Percentiles rank a stretch among this genome's conserved stretches.
These are phyloP conservation scores for Metschnikowia orientalis DNA, from an alignment of 805 yeast genomes.

Conservation along the genomic window DNA sequence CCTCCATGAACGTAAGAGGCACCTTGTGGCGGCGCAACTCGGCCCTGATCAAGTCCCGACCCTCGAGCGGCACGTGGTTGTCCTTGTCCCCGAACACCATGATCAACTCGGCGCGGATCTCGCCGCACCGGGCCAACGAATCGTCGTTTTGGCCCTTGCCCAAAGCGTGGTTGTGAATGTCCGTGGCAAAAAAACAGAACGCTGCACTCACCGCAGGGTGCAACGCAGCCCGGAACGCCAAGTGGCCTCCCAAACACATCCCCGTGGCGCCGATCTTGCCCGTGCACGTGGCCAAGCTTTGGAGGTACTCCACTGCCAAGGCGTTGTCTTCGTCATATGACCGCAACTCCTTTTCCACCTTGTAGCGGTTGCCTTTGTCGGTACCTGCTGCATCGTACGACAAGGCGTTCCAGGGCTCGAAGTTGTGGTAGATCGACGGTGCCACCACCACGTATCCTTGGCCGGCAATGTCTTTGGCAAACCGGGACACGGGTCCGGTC, in stretches of 20 bases:
- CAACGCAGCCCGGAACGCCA: constrained; percentile 66
- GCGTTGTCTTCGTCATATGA: constrained; percentile 75
- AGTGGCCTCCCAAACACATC: constrained; percentile 83
- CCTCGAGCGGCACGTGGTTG: constrained; percentile 74
- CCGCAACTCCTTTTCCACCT: constrained; percentile 59
- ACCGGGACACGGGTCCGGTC: constrained; percentile 76
- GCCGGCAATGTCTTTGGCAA: constrained; percentile 74
- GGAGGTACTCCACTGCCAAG: constrained; percentile 59
- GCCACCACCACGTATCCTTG: constrained; percentile 77
- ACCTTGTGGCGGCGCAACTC: constrained; percentile 55
- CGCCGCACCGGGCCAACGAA: constrained; percentile 53
- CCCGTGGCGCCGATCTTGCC: constrained; percentile 80
- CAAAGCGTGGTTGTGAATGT: constrained; percentile 63
- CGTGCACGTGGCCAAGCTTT: constrained; percentile 54
- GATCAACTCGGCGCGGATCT: constrained; percentile 55
- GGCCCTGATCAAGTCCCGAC: constrained; percentile 66
- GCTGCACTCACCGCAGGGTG: constrained; percentile 62
- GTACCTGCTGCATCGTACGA: constrained; percentile 71
- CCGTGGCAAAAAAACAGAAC: constrained; percentile 77
- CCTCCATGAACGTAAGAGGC: constrained; percentile 66
- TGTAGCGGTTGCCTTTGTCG: constrained; percentile 65
- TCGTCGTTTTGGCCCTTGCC: constrained; percentile 66
- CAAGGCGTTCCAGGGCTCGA: constrained; percentile 58
- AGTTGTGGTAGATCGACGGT: constrained; percentile 77
- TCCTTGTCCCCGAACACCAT: constrained; percentile 76